phyloP scores from a whole-genome alignment of 331 rosid species.

The Prunus yedoensis region DNA sequence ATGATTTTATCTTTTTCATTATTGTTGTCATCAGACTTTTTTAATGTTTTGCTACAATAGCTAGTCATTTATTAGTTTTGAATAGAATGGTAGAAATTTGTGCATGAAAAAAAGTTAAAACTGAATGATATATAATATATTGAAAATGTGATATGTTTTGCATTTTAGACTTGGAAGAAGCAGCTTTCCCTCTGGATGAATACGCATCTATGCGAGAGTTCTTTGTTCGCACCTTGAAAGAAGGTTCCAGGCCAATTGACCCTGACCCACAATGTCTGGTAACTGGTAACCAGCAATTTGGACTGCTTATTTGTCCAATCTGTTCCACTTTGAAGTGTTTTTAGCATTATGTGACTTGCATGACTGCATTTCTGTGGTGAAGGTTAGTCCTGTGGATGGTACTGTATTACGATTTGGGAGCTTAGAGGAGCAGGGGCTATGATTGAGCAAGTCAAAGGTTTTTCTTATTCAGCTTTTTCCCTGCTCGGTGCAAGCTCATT shows the following conservation, averaged over 20 bases:
- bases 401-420: slow-evolving; percentile 84
- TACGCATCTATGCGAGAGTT: slow-evolving; percentile 73
- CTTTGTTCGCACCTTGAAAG: slow-evolving; percentile 79
- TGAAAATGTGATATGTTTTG: slow-evolving; percentile 25
- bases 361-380: slow-evolving; percentile 27
- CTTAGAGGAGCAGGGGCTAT: slow-evolving; percentile 85
- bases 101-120: slow-evolving; percentile 12
- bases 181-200: slow-evolving; percentile 77
- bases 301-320: slow-evolving; percentile 24
- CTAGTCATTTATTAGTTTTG: background rate
- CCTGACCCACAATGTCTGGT: slow-evolving; percentile 81
- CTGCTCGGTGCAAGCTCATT: slow-evolving; percentile 83
- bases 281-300: slow-evolving; percentile 74
- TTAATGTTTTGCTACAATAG: background rate
- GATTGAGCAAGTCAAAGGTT: slow-evolving; percentile 98
- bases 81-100: slow-evolving; percentile 3
- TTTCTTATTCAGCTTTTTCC: slow-evolving; percentile 77
- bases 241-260: slow-evolving; percentile 87
- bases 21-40: slow-evolving; percentile 9
- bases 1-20: slow-evolving; percentile 28
- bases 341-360: slow-evolving; percentile 22
- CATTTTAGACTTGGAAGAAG: slow-evolving; percentile 79
- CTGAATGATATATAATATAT: background rate
- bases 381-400: slow-evolving; percentile 98
- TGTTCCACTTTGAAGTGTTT: slow-evolving; percentile 18